Conservation (phyloP, 1,284 basidiomycete genomes). For the Cutaneotrichosporon mucoides region DNA sequence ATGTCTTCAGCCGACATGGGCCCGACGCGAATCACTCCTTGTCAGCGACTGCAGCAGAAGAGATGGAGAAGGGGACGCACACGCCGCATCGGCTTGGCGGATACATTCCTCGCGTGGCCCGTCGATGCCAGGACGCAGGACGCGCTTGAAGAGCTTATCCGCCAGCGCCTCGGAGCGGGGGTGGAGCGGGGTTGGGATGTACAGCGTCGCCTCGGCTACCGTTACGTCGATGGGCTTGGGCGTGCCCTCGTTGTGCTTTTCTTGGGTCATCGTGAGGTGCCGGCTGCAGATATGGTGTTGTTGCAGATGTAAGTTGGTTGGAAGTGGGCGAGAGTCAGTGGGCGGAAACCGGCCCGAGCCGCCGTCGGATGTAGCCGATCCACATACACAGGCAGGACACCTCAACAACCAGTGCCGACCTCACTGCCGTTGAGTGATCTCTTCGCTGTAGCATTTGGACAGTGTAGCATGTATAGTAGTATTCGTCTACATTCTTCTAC, state of each 20-base stretch:
- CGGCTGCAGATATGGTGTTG: too few species aligned
- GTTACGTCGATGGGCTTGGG: constrained; percentile 4
- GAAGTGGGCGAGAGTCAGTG: too few species aligned
- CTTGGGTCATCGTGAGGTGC: too few species aligned
- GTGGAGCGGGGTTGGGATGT: constrained; percentile 36
- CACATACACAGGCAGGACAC: too few species aligned
- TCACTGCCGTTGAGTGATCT: too few species aligned
- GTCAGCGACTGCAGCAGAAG: neutral
- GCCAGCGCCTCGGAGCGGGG: constrained; percentile 36
- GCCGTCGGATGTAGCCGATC: neutral
- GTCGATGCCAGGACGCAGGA: constrained; percentile 28
- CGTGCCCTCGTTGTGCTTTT: too few species aligned
- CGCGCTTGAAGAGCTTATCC: constrained; percentile 25
- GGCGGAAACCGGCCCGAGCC: too few species aligned
- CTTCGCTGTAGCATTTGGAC: too few species aligned
- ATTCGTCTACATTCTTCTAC: too few species aligned
- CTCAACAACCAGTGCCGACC: too few species aligned
- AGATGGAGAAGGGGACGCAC: constrained; percentile 16
- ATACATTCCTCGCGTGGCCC: constrained; percentile 30
- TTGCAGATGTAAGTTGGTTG: too few species aligned
- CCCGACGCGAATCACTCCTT: constrained; percentile 27
- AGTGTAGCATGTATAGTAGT: too few species aligned
- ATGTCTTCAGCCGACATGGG: constrained; percentile 20
- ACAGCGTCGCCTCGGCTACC: constrained; percentile 30
- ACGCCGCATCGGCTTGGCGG: constrained; percentile 24